These are phyloP conservation scores for Candida anglica DNA, from an alignment of 805 yeast species.

Conservation along the genomic window DNA sequence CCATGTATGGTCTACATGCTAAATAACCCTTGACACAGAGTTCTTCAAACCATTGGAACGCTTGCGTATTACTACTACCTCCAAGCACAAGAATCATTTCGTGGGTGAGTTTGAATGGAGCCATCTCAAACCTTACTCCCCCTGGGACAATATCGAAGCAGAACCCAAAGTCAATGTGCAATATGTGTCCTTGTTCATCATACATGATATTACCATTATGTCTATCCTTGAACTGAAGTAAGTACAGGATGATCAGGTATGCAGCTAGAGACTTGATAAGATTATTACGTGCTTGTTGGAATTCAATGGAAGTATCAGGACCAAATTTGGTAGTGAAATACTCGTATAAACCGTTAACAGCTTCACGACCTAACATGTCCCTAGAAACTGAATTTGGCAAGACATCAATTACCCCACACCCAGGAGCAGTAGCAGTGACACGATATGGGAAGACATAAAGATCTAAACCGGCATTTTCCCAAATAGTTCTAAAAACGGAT, in stretches of 20 bases:
- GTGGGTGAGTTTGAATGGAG: slow-evolving; percentile 92
- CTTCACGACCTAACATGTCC: slow-evolving; percentile 98
- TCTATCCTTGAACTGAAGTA: slow-evolving; percentile 92
- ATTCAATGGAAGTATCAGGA: slow-evolving; percentile 85
- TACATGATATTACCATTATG: slow-evolving; percentile 98
- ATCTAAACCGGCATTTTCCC: slow-evolving; percentile 86
- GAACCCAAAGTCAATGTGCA: slow-evolving; percentile 97
- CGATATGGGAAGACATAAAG: slow-evolving; percentile 88
- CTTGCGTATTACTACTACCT: slow-evolving; percentile 79
- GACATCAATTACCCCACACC: slow-evolving; percentile 98
- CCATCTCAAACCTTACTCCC: slow-evolving; percentile 97
- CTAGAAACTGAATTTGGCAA: slow-evolving; percentile 92
- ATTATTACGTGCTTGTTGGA: slow-evolving; percentile 87
- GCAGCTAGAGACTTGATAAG: slow-evolving; percentile 93
- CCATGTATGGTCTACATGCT: slow-evolving; percentile 84
- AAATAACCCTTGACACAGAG: slow-evolving; percentile 89
- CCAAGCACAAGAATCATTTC: slow-evolving; percentile 98
- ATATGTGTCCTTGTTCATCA: slow-evolving; percentile 89
- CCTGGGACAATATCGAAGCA: slow-evolving; percentile 99
- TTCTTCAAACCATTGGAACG: slow-evolving; percentile 92
- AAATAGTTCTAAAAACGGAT: slow-evolving; percentile 85
- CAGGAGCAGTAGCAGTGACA: slow-evolving; percentile 98
- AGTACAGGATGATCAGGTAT: slow-evolving; percentile 84
- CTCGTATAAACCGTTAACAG: slow-evolving; percentile 93
- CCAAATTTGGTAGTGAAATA: slow-evolving; percentile 91